Percentiles rank a stretch among this genome's conserved stretches.
phyloP scores from a whole-genome alignment of 768 basidiomycete species.

The Solioccasus polychromus region DNA sequence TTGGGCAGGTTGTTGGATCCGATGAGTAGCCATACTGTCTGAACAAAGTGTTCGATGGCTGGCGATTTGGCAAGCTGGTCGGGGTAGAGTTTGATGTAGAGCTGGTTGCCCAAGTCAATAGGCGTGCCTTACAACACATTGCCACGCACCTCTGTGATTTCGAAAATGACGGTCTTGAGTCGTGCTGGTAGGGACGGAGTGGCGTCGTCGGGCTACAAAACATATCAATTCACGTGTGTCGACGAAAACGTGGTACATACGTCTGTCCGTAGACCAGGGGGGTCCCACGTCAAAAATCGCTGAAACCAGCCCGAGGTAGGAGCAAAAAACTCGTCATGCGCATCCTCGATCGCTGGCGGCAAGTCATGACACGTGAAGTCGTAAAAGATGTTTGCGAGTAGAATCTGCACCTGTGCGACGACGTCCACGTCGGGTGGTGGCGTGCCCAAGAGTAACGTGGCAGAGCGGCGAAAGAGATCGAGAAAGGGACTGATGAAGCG shows the following conservation, averaged over 20 bases:
- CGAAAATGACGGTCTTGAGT: conserved; percentile 86
- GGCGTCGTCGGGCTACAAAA: conserved; percentile 67
- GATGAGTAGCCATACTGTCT: conserved; percentile 87
- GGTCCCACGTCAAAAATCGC: conserved; percentile 79
- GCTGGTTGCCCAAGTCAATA: conserved; percentile 33
- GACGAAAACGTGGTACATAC: conserved; percentile 35
- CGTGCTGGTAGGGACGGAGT: conserved; percentile 85
- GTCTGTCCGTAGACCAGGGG: conserved; percentile 62
- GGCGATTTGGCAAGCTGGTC: conserved; percentile 66
- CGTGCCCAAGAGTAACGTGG: conserved; percentile 45
- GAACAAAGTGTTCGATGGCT: conserved; percentile 72
- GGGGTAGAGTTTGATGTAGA: conserved; percentile 80
- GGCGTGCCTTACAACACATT: not conserved
- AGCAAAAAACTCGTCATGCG: conserved; percentile 79
- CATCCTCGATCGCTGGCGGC: conserved; percentile 91
- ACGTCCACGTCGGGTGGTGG: conserved; percentile 41
- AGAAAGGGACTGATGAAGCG: conserved; percentile 86
- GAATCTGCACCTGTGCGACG: conserved; percentile 70
- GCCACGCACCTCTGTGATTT: conserved; percentile 74
- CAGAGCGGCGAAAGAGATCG: conserved; percentile 72
- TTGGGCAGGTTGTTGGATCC: conserved; percentile 64
- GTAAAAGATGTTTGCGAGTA: conserved; percentile 85
- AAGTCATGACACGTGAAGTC: conserved; percentile 95
- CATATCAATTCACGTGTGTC: conserved; percentile 5
- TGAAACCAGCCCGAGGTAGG: conserved; percentile 70